Evolutionary conservation across 2,329 filamentous ascomycete species (phyloP), one percentile per base, ranked within the genome.

Genomic region (Scedosporium aurantiacum): DNA sequence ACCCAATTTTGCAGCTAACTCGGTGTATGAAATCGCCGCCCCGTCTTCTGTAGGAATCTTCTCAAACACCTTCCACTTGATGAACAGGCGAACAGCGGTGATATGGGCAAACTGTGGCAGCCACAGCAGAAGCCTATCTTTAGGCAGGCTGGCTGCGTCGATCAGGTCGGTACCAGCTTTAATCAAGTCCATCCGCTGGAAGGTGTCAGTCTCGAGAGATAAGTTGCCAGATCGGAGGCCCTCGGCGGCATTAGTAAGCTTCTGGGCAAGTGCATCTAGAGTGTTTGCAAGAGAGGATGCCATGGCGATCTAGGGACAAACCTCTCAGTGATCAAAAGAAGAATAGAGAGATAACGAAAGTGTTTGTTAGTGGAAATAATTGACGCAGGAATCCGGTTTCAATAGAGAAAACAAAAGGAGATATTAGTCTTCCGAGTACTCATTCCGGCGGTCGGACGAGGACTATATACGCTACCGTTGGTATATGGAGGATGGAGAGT

Each of bases 1-100:
- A 0, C 65, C 61, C 1, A 72, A 25, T 12, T 67, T 67, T 4
- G 58, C 60, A 0, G 72, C 72, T 5, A 75, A 63, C 0, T 70
- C 66, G 0, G 55, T 32, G 58, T 69, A 69, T 8, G 68, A 66
- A 12, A 73, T 70, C 1, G 63, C 21, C 1, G 65, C 69, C 0
- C 25, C 55, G 18, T 47, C 43, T 7, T 12, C 43, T 2, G 55
- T 16, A 10, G 55, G 55, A 18, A 57, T 57, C 10, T 37, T 32
- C 12, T 57, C 27, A 10, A 57, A 57, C 4, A 16, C 55, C 5
- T 40, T 21, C 55, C 55, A 57, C 18, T 40, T 37, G 27, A 21
- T 41, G 8, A 57, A 41, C 5, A 57, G 12, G 27, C 27, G 27
- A 7, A 40, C 25, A 8, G 55, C 23, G 14, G 55, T 7, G 32